These are phyloP conservation scores for Dendrocalamus latiflorus DNA, from an alignment of 202 grass and related monocot genomes.

Conservation along the genomic window DNA sequence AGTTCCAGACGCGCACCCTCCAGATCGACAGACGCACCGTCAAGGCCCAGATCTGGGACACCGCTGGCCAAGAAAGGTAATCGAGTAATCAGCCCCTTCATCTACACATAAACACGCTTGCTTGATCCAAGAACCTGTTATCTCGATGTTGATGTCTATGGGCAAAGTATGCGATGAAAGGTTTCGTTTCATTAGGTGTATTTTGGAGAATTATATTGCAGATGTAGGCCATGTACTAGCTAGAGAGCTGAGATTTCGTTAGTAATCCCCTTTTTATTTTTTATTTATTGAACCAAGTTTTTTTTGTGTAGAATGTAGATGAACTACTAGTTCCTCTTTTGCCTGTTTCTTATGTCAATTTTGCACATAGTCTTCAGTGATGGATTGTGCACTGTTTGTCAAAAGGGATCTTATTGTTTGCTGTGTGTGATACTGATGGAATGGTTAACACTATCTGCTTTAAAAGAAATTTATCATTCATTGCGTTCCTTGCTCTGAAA, in stretches of 20 bases:
- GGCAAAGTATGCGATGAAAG: background rate
- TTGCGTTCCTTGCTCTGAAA: too few relatives aligned
- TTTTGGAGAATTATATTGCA: background rate
- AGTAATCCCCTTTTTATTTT: background rate
- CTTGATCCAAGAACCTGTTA: too few relatives aligned
- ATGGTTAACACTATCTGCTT: too few relatives aligned
- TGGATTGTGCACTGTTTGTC: background rate
- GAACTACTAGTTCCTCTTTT: background rate
- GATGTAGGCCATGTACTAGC: background rate
- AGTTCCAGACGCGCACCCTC: slow-evolving; percentile 88
- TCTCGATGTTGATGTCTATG: background rate
- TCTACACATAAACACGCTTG: too few relatives aligned
- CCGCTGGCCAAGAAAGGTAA: slow-evolving; percentile 87
- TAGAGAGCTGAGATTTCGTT: background rate
- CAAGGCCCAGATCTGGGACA: slow-evolving; percentile 99
- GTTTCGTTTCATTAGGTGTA: background rate
- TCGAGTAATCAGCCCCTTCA: too few relatives aligned
- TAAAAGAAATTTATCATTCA: too few relatives aligned
- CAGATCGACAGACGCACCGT: too few relatives aligned
- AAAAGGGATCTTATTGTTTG: background rate
- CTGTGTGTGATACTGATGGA: too few relatives aligned
- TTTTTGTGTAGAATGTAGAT: background rate
- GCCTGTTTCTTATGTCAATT: background rate
- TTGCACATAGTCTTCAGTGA: background rate
- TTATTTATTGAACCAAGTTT: background rate